phyloP scores from a whole-genome alignment of 306 rosid species.

The Cucurbita argyrosperma region DNA sequence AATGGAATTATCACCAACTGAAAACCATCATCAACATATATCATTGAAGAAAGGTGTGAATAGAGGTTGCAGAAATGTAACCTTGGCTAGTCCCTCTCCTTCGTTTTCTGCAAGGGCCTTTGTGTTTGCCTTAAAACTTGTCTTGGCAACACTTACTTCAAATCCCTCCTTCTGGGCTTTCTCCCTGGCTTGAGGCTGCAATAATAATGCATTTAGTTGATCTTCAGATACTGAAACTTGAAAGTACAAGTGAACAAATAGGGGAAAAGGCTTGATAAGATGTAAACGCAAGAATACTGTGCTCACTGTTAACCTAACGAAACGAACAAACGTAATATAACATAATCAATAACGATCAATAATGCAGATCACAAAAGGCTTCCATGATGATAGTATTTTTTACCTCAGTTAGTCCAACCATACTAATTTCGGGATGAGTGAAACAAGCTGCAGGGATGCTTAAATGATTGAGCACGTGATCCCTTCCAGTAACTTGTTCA shows the following conservation, averaged over 20 bases:
- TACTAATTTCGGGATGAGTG: slow-evolving; percentile 27
- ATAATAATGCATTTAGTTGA: slow-evolving; percentile 9
- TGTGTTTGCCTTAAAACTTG: slow-evolving; percentile 96
- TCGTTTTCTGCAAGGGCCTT: slow-evolving; percentile 97
- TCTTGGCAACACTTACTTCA: slow-evolving; percentile 76
- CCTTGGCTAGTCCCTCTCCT: slow-evolving; percentile 98
- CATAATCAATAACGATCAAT: background rate
- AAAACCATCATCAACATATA: background rate
- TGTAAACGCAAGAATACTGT: background rate
- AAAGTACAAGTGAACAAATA: background rate
- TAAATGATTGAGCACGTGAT: slow-evolving; percentile 46
- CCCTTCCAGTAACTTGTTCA: slow-evolving; percentile 93
- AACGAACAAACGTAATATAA: slow-evolving; percentile 1
- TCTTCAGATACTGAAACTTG: background rate
- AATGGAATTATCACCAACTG: slow-evolving; percentile 10
- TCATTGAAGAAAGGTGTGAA: background rate
- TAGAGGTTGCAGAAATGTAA: slow-evolving; percentile 12
- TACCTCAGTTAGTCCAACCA: slow-evolving; percentile 96
- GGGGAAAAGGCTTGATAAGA: background rate
- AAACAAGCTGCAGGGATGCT: slow-evolving; percentile 93
- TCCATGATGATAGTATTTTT: background rate
- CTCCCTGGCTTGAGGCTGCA: slow-evolving; percentile 97
- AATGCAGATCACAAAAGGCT: background rate
- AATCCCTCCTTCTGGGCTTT: slow-evolving; percentile 74
- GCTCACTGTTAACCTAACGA: background rate